These are phyloP conservation scores for Penicillium sp. DNA, from an alignment of 2,329 filamentous ascomycete genomes.

Conservation along the genomic window DNA sequence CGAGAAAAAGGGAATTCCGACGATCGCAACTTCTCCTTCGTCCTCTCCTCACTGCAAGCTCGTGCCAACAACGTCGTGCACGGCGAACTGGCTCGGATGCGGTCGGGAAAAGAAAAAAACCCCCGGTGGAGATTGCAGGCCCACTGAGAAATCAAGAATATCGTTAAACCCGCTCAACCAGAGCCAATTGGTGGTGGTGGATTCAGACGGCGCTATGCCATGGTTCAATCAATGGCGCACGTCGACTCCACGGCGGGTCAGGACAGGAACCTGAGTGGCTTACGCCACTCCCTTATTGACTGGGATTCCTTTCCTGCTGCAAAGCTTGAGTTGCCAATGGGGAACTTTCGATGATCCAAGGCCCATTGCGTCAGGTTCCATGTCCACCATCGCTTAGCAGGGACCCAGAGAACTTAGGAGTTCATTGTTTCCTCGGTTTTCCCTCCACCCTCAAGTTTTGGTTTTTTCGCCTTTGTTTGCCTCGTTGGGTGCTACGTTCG, in stretches of 20 bases:
- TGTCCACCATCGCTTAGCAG: not conserved
- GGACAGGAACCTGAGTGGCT: conserved; percentile 14
- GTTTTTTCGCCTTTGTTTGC: not conserved
- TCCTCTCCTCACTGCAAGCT: not conserved
- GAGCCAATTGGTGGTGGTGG: not conserved
- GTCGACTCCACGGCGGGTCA: conserved; percentile 11
- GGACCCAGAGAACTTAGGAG: not conserved
- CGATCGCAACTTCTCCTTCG: not conserved
- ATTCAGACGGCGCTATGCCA: conserved; percentile 3
- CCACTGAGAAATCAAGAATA: not conserved
- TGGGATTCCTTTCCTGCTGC: conserved; percentile 2
- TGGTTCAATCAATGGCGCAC: conserved; percentile 9
- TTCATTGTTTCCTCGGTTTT: not conserved
- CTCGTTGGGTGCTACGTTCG: not conserved
- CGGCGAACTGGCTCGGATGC: not conserved
- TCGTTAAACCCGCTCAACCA: not conserved
- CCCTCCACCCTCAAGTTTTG: not conserved
- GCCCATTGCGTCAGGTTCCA: conserved; percentile 13
- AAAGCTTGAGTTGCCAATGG: conserved; percentile 8
- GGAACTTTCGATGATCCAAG: conserved; percentile 15
- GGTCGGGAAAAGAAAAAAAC: not conserved
- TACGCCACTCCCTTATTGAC: conserved; percentile 9
- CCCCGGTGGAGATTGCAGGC: not conserved
- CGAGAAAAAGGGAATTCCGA: not conserved
- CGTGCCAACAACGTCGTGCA: not conserved